A percentile compares a stretch with the other conserved stretches of the same genome.
These are phyloP conservation scores for Tolypocladium ovalisporum DNA, from an alignment of 2,329 filamentous ascomycete species.

Conservation along the genomic window DNA sequence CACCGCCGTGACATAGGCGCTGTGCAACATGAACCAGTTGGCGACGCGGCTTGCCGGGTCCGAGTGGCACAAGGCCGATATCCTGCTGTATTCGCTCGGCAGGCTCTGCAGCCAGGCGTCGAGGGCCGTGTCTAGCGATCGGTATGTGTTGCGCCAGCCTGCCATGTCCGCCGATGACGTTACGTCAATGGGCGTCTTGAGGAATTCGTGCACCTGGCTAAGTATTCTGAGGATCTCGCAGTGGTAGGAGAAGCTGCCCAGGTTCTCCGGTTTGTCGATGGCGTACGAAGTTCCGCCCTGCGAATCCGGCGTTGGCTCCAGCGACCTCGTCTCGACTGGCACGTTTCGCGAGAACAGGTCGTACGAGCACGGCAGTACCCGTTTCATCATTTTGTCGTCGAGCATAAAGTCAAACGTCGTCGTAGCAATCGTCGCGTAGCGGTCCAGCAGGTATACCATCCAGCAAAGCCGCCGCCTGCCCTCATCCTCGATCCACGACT, in stretches of 20 bases:
- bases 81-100: constrained; percentile 33
- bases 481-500: constrained; percentile 34
- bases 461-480: constrained; percentile 29
- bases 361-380: constrained; percentile 31
- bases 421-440: constrained; percentile 31
- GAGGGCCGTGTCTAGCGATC: constrained; percentile 25
- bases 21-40: constrained; percentile 36
- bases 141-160: constrained; percentile 29
- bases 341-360: constrained; percentile 32
- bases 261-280: constrained; percentile 28
- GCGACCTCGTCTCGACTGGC: constrained; percentile 28
- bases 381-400: constrained; percentile 25
- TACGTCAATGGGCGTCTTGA: constrained; percentile 27
- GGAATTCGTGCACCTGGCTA: constrained; percentile 30
- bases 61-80: constrained; percentile 32
- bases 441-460: constrained; percentile 34
- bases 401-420: constrained; percentile 30
- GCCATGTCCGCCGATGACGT: constrained; percentile 25
- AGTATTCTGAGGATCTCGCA: constrained; percentile 32
- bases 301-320: constrained; percentile 13
- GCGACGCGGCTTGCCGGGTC: constrained; percentile 32
- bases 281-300: constrained; percentile 14
- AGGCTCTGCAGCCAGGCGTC: constrained; percentile 30
- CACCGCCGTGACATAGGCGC: constrained; percentile 31
- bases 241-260: constrained; percentile 33